phyloP scores from a whole-genome alignment of 2,329 filamentous ascomycete species.

The Davidsoniella virescens region DNA sequence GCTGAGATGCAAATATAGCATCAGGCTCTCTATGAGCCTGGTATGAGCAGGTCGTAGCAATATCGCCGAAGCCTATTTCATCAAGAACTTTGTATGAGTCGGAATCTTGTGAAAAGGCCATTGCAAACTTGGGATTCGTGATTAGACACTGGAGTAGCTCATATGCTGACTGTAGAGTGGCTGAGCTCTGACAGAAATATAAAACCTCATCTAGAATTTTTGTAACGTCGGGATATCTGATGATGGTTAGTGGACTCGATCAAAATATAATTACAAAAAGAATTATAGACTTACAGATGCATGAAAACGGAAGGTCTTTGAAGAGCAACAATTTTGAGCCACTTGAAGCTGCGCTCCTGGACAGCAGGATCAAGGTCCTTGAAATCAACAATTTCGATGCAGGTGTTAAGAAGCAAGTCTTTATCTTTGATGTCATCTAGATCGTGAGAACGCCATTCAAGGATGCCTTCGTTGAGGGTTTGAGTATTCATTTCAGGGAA shows the following conservation, averaged over 20 bases:
- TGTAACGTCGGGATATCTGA: constrained; percentile 38
- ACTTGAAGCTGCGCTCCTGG: constrained; percentile 41
- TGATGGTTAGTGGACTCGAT: constrained; percentile 14
- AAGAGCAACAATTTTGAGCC: constrained; percentile 41
- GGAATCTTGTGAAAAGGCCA: constrained; percentile 32
- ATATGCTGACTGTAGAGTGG: constrained; percentile 44
- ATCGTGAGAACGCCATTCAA: constrained; percentile 27
- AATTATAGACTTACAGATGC: constrained; percentile 33
- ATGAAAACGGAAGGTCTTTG: constrained; percentile 39
- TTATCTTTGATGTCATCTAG: constrained; percentile 37
- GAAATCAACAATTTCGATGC: constrained; percentile 51
- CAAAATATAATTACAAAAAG: no score
- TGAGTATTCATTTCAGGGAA: constrained; percentile 35
- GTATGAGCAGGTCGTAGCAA: constrained; percentile 42
- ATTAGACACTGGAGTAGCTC: constrained; percentile 40
- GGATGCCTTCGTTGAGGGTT: constrained; percentile 24
- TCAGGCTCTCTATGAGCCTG: constrained; percentile 31
- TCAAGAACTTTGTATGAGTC: constrained; percentile 37
- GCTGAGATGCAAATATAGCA: constrained; percentile 32
- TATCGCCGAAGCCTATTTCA: constrained; percentile 44
- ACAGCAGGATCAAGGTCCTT: constrained; percentile 45
- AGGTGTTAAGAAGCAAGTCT: constrained; percentile 45
- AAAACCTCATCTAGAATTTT: constrained; percentile 45
- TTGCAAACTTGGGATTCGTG: constrained; percentile 35
- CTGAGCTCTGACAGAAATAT: constrained; percentile 44